Evolutionary conservation across 2,329 filamentous ascomycete genomes (phyloP).

Genomic region (Cadophora gregata): DNA sequence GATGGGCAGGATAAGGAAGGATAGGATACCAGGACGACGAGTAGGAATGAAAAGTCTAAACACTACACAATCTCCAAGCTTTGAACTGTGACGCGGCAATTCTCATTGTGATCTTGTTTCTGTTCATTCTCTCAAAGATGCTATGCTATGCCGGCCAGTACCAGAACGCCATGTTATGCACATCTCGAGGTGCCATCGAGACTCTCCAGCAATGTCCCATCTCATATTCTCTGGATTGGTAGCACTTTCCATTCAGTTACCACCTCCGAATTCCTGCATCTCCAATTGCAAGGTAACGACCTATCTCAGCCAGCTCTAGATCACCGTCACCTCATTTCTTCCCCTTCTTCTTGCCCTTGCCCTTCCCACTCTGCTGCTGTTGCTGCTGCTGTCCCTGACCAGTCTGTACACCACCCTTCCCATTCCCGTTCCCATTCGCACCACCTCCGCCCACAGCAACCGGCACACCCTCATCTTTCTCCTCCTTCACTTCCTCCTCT

Average conservation of each 20-base stretch:
- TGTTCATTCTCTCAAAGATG: constrained; percentile 12
- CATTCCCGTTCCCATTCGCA: too few relatives aligned
- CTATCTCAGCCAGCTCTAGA: constrained; percentile 44
- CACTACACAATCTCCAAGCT: neutral
- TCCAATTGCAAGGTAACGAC: neutral
- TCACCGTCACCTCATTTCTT: constrained; percentile 58
- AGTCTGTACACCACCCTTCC: constrained; percentile 50
- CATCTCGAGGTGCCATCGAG: neutral
- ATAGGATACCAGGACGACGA: constrained; percentile 24
- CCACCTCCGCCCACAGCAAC: too few relatives aligned
- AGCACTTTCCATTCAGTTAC: neutral
- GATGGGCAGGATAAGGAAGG: constrained; percentile 25
- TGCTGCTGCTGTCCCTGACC: constrained; percentile 37
- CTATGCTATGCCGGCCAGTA: constrained; percentile 1
- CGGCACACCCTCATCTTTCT: constrained; percentile 7
- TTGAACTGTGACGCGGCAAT: constrained; percentile 1
- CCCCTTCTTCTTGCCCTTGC: constrained; percentile 58
- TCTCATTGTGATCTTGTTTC: neutral
- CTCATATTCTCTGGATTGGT: too few relatives aligned
- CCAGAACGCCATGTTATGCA: constrained; percentile 20
- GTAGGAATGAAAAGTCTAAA: constrained; percentile 28
- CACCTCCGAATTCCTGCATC: neutral
- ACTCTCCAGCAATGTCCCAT: neutral
- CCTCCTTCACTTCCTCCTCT: constrained; percentile 39
- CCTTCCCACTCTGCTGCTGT: constrained; percentile 48